phyloP scores from a whole-genome alignment of 805 yeast genomes.

The Barnettozyma siamensis region DNA sequence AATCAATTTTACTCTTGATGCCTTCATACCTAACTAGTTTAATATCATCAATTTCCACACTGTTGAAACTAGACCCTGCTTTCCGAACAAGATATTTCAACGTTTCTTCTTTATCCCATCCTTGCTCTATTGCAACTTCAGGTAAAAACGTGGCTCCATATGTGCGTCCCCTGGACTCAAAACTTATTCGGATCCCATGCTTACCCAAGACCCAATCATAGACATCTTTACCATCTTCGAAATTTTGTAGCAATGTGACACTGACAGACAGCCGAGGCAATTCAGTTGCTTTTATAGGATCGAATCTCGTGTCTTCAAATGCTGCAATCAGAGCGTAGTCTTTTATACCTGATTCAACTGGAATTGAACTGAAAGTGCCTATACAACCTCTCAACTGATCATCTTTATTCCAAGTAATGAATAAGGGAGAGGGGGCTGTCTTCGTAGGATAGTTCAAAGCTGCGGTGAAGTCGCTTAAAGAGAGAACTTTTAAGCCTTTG shows the following conservation, averaged over 20 bases:
- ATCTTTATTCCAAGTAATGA: constrained; percentile 75
- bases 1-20: constrained; percentile 36
- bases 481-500: background rate
- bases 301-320: constrained; percentile 70
- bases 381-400: constrained; percentile 78
- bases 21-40: constrained; percentile 54
- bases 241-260: constrained; percentile 63
- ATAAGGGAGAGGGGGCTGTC: constrained; percentile 48
- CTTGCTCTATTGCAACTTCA: constrained; percentile 82
- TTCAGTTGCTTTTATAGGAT: constrained; percentile 55
- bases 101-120: constrained; percentile 73
- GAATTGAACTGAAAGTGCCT: constrained; percentile 69
- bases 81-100: constrained; percentile 64
- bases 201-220: constrained; percentile 46
- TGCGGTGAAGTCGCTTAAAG: constrained; percentile 15
- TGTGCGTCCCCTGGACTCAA: constrained; percentile 33
- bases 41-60: constrained; percentile 32
- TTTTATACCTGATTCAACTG: constrained; percentile 51
- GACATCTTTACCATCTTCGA: constrained; percentile 45
- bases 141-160: constrained; percentile 84
- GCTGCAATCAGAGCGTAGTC: constrained; percentile 56
- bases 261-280: constrained; percentile 38
- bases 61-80: constrained; percentile 45
- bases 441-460: constrained; percentile 2
- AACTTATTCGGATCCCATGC: constrained; percentile 70